A percentile compares a stretch with the other conserved stretches of the same genome.
These are phyloP conservation scores for Apiospora koreana DNA, from an alignment of 2,329 filamentous ascomycete genomes.

Conservation along the genomic window DNA sequence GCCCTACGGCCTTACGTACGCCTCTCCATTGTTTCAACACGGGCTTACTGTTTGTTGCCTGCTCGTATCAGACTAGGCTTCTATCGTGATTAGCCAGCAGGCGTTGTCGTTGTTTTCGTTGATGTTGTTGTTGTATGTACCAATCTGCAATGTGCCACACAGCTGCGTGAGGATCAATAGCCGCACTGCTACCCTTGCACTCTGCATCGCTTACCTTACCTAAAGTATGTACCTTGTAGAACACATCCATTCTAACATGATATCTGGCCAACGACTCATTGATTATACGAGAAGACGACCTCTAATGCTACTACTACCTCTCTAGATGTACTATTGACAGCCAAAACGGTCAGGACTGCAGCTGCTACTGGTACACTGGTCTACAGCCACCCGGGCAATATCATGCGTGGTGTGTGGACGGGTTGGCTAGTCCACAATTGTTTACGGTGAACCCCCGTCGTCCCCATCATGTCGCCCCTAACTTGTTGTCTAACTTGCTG, in stretches of 20 bases:
- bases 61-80: background rate
- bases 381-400: background rate
- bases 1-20: background rate
- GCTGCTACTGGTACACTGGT: too few species aligned
- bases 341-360: background rate
- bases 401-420: background rate
- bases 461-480: background rate
- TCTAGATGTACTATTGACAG: background rate
- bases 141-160: too few species aligned
- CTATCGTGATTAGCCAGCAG: background rate
- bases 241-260: background rate
- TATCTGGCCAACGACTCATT: background rate
- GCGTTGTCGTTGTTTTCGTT: too few species aligned
- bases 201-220: too few species aligned
- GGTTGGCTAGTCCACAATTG: background rate
- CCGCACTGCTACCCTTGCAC: background rate
- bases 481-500: too few species aligned
- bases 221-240: too few species aligned
- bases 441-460: background rate
- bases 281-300: background rate
- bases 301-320: background rate
- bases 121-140: too few species aligned
- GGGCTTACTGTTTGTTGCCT: background rate
- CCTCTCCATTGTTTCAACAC: constrained; percentile 2
- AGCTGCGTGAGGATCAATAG: background rate